Percentiles rank a stretch among this genome's conserved stretches.
Conservation (phyloP, 225 moss, liverwort and hornwort species). For the Bryum argenteum region DNA sequence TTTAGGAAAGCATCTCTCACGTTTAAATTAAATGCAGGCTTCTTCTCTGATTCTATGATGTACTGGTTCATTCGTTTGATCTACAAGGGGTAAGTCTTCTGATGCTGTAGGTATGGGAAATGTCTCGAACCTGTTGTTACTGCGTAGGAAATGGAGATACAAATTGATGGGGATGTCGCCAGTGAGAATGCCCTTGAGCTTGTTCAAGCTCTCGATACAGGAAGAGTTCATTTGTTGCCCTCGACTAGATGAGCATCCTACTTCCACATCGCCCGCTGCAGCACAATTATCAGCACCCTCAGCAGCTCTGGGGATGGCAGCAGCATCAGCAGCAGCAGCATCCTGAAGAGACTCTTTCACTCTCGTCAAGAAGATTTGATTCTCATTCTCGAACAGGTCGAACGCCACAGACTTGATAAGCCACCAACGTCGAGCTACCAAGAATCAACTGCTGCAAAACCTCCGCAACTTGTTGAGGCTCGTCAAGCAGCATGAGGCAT, state of each 20-base stretch:
- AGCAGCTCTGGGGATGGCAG: neutral
- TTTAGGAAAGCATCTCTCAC: no score
- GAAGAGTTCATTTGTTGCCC: conserved; percentile 22
- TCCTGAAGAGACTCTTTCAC: conserved; percentile 65
- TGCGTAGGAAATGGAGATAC: conserved; percentile 86
- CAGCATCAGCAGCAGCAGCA: conserved; percentile 15
- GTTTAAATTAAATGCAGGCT: neutral
- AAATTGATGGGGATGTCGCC: conserved; percentile 91
- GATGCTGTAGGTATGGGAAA: neutral
- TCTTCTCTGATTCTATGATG: neutral
- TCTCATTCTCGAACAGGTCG: conserved; percentile 92
- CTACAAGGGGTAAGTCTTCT: neutral
- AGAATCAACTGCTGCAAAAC: conserved; percentile 68
- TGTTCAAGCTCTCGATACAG: conserved; percentile 56
- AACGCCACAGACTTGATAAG: conserved; percentile 98
- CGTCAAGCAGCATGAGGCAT: conserved; percentile 89
- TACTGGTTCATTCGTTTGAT: neutral
- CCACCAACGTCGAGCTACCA: conserved; percentile 53
- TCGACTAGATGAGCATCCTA: conserved; percentile 27
- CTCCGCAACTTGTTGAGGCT: conserved; percentile 68
- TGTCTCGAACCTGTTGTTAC: conserved; percentile 68
- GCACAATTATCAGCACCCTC: conserved; percentile 13
- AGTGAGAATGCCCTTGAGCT: conserved; percentile 77
- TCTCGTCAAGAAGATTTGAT: conserved; percentile 71
- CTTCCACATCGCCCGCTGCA: conserved; percentile 28